Percentiles rank a stretch among this genome's conserved stretches.
These are phyloP conservation scores for Xylaria sp. DNA, from an alignment of 2,329 filamentous ascomycete species.

Conservation along the genomic window DNA sequence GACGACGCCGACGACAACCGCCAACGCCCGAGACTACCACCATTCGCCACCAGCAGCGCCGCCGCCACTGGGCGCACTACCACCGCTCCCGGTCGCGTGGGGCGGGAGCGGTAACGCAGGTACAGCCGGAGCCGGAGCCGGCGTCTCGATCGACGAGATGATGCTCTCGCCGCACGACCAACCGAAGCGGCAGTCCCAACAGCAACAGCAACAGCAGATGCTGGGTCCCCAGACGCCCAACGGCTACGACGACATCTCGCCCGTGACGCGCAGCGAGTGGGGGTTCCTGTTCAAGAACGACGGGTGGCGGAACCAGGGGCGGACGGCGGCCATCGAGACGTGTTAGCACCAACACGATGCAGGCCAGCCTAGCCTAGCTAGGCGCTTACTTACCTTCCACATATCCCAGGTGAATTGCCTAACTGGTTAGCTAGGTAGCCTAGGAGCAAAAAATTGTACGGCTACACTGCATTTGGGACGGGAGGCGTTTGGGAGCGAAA, in stretches of 20 bases:
- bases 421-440: no score
- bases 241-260: slow-evolving; percentile 63
- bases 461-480: no score
- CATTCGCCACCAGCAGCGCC: slow-evolving; percentile 24
- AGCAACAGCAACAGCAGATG: slow-evolving; percentile 25
- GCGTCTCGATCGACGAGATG: slow-evolving; percentile 49
- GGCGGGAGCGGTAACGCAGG: no score
- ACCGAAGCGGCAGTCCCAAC: slow-evolving; percentile 4
- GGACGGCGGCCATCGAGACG: slow-evolving; percentile 55
- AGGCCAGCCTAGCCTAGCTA: no score
- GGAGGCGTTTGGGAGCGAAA: no score
- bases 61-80: no score
- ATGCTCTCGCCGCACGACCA: slow-evolving; percentile 35
- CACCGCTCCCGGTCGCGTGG: slow-evolving; percentile 24
- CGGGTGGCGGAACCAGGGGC: slow-evolving; percentile 46
- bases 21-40: slow-evolving; percentile 32
- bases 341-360: no score
- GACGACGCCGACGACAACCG: slow-evolving; percentile 38
- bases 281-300: slow-evolving; percentile 59
- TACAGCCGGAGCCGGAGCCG: slow-evolving; percentile 5
- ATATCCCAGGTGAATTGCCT: no score
- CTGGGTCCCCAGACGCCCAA: slow-evolving; percentile 60
- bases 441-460: no score
- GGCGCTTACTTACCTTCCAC: no score
- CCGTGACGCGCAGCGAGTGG: slow-evolving; percentile 65